Base-by-base conservation (phyloP, 2,329 filamentous ascomycete species). In the Alternaria alternata region DNA sequence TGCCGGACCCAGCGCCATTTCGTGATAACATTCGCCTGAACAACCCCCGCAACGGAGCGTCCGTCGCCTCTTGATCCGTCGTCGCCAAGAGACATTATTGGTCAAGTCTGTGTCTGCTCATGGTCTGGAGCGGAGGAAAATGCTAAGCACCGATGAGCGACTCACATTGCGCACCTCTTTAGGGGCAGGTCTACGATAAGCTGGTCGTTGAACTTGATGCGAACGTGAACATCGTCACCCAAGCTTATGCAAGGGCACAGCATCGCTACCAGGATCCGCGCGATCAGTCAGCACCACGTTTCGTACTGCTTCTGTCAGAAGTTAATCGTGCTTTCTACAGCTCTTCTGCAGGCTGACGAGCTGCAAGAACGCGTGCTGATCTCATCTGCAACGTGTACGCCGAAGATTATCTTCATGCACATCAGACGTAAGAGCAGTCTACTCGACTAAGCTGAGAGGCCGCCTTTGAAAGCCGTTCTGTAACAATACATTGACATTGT, bases 281-380 rank as follows among this genome's bases (percentile, higher is more conserved):
- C 42, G 26, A 49, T 53, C 54, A 55, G 46, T 54, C 54, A 57
- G 36, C 51, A 57, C 58, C 51, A 56, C 53, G 57, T 61, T 65
- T 60, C 30, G 52, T 57, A 20, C 54, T 43, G 56, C 59, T 59
- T 51, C 55, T 32, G 58, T 61, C 54, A 61, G 58, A 61, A 61
- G 61, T 38, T 38, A 59, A 59, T 53, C 55, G 36, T 53, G 51
- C 58, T 44, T 62, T 47, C 46, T 12, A 42, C 41, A 41, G 28
- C 44, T 43, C 18, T 20, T 42, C 42, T 32, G 41, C 34, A 22
- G 38, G 32, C 42, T 12, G 11, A 41, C 46, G 30, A 47, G 22
- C 16, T 36, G 46, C 46, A 48, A 18, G 12, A 51, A 38, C 16
- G 26, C 39, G 34, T 36, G 51, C 51, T 22, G 26, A 51, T 12